Base-by-base conservation (phyloP, 768 basidiomycete species). In the Lyophyllum shimeji region DNA sequence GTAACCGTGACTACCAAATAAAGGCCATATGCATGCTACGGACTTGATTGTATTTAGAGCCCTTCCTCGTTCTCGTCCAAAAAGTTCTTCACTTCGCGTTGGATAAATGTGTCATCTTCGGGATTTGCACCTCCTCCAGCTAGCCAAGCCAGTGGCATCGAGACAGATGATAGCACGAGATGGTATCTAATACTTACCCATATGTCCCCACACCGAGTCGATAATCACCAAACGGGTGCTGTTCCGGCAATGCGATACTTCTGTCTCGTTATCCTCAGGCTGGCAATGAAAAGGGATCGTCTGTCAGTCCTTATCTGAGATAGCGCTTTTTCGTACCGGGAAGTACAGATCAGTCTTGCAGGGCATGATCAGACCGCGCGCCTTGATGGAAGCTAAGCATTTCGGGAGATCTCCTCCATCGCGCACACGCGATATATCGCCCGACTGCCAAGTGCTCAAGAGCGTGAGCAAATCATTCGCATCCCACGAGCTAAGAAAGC, bases 321-420 rank as follows among this genome's bases (percentile, higher is more conserved):
- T 17, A 37, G 7, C 34, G 15, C 34, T 2, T 12, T 33, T 18
- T 27, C 42, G 43, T 52, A 82, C 80, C 18, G 83, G 72, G 65
- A 85, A 84, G 63, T 83, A 83, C 37, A 85, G 64, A 58, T 84
- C 83, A 1, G 80, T 83, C 69, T 81, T 82, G 59, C 76, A 78
- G 3, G 83, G 82, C 81, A 84, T 82, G 46, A 84, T 76, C 42
- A 84, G 60, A 2, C 81, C 82, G 54, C 73, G 78, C 3, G 82
- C 81, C 57, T 76, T 77, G 67, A 83, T 80, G 17, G 62, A 64
- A 1, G 64, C 58, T 52, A 84, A 62, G 39, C 72, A 70, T 33
- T 70, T 74, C 45, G 65, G 69, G 25, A 81, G 71, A 59, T 81
- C 69, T 15, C 77, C 78, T 0, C 68, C 69, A 59, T 80, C 71